These are phyloP conservation scores for Zalaria obscura DNA, from an alignment of 2,329 filamentous ascomycete species.

Conservation along the genomic window DNA sequence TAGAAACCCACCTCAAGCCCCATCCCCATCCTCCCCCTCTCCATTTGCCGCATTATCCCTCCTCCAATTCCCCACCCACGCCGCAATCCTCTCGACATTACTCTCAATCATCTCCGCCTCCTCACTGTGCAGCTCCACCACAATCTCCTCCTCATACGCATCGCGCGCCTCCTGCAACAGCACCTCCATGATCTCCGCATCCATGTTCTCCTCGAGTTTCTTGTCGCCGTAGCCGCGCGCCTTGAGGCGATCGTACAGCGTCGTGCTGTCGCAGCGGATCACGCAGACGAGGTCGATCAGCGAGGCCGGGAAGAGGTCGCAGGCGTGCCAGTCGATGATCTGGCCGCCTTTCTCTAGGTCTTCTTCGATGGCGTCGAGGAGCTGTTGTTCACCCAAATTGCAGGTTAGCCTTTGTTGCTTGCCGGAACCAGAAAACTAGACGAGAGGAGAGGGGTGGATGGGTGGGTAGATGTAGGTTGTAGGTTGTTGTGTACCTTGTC, in stretches of 20 bases:
- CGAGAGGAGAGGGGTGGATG: no score
- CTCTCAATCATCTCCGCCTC: constrained; percentile 70
- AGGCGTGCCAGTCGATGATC: constrained; percentile 96
- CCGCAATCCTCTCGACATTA: constrained; percentile 72
- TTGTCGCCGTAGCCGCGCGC: constrained; percentile 66
- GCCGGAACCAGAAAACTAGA: no score
- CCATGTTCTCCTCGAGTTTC: constrained; percentile 91
- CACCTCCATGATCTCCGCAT: constrained; percentile 96
- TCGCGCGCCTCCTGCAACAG: constrained; percentile 81
- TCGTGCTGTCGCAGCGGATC: constrained; percentile 62
- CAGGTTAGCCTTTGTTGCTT: no score
- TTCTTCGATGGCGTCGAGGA: constrained; percentile 80
- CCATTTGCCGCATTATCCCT: constrained; percentile 37
- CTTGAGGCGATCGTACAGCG: constrained; percentile 72
- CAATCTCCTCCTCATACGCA: constrained; percentile 71
- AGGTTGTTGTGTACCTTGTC: constrained; percentile 53
- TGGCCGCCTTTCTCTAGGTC: constrained; percentile 66
- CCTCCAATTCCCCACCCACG: constrained; percentile 76
- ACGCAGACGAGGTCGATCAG: constrained; percentile 96
- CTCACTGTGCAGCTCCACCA: constrained; percentile 80
- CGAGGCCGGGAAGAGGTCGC: constrained; percentile 81
- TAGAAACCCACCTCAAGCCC: no score
- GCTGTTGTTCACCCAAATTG: constrained; percentile 25
- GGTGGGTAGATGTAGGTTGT: no score
- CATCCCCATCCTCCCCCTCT: constrained; percentile 9